Base-by-base conservation (phyloP, 1,284 basidiomycete species). In the Cerrena zonata region DNA sequence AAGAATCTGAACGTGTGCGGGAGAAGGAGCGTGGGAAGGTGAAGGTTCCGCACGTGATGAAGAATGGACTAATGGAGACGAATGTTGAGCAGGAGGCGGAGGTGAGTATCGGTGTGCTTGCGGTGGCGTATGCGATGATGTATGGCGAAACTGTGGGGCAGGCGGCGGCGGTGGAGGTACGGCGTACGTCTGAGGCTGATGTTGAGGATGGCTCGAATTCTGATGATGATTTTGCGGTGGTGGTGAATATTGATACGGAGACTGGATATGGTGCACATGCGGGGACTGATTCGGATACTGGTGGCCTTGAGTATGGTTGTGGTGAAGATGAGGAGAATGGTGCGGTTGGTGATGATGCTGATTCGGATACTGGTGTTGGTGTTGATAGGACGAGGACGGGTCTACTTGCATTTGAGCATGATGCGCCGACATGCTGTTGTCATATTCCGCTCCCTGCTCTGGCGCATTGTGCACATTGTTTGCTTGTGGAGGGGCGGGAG, bases 401-500 rank as follows among this genome's bases (percentile, higher is more conserved):
- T 34, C 30, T 7, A 15, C 7, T 34, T 34, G 30, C 7, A 34
- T 34, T 34, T 34, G 30, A 34, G 30, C 30, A 34, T 34, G 30
- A 34, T 34, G 30, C 30, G 30, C 30, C 30, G 30, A 34, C 30
- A 34, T 34, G 30, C 30, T 34, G 30, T 7, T n/a, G n/a, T n/a
- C n/a, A n/a, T n/a, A 15, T 34, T 34, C 30, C 7, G 30, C 30
- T 34, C 30, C 30, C 30, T 7, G 30, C 15, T 34, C 30, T 34
- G 30, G 30, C 15, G 30, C 30, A 11, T 25, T 45, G n/a, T n/a
- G n/a, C n/a, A n/a, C 47, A 36, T 26, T 45, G 18, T 46, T 43
- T n/a, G 57, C 24, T 45, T 47, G 53, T 34, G 63, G 59, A 12
- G 62, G 65, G 19, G 60, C 57, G 27, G 67, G 65, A 5, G 67